Evolutionary conservation across 2,329 filamentous ascomycete genomes (phyloP).

Genomic region (Sclerotinia trifoliorum): DNA sequence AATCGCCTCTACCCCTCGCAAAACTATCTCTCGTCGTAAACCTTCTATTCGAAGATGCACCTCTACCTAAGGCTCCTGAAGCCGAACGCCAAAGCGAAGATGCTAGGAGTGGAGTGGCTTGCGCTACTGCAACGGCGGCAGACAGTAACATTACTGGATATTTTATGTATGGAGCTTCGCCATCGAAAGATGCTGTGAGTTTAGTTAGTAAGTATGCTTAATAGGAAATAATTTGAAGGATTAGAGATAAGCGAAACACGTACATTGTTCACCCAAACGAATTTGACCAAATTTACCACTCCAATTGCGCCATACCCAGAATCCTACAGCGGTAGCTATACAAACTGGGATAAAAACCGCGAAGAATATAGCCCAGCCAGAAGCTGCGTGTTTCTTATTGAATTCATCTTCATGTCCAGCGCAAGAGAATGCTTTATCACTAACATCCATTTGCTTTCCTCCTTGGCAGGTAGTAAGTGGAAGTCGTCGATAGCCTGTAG

Average conservation of each 20-base stretch:
- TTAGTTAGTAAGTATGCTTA: slow-evolving; percentile 28
- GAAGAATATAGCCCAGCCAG: slow-evolving; percentile 78
- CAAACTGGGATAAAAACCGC: slow-evolving; percentile 74
- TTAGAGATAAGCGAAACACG: slow-evolving; percentile 21
- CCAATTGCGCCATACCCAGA: slow-evolving; percentile 84
- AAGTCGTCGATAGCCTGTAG: slow-evolving; percentile 85
- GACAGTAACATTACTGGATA: slow-evolving; percentile 76
- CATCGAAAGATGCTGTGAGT: slow-evolving; percentile 52
- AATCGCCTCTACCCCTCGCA: slow-evolving; percentile 81
- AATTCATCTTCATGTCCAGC: slow-evolving; percentile 81
- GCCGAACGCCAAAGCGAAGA: slow-evolving; percentile 69
- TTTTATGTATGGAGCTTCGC: slow-evolving; percentile 73
- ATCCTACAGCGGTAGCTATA: slow-evolving; percentile 71
- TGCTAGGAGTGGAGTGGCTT: slow-evolving; percentile 67
- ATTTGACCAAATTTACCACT: slow-evolving; percentile 89
- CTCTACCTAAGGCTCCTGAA: slow-evolving; percentile 51
- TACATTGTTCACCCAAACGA: slow-evolving; percentile 71
- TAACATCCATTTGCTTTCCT: slow-evolving; percentile 68
- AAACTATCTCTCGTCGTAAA: slow-evolving; percentile 92
- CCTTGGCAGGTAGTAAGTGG: slow-evolving; percentile 83
- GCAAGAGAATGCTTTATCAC: slow-evolving; percentile 61
- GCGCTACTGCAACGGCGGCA: slow-evolving; percentile 58
- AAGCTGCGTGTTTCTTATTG: slow-evolving; percentile 67
- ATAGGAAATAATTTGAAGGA: neutral
- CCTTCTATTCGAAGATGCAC: slow-evolving; percentile 44